These are phyloP conservation scores for Agrostemma githago DNA, from an alignment of 148 eudicot species.

Conservation along the genomic window DNA sequence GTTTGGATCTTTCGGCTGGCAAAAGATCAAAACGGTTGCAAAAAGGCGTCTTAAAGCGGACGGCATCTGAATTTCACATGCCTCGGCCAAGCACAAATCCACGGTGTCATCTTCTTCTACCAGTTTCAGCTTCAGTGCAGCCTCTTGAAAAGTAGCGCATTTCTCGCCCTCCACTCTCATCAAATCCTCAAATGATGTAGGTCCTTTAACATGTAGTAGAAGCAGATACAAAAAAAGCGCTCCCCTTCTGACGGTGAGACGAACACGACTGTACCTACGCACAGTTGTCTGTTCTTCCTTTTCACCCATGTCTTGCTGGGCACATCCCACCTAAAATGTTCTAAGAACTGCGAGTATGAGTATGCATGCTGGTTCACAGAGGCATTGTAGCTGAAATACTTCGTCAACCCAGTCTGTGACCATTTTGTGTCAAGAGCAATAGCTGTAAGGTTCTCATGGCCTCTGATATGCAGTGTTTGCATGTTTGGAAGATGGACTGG, in stretches of 20 bases:
- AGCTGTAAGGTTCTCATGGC: not conserved
- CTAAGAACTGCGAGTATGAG: not conserved
- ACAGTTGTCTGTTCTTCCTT: not conserved
- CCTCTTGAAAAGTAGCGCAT: too few relatives aligned
- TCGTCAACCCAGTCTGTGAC: not conserved
- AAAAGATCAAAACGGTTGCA: too few relatives aligned
- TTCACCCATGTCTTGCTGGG: not conserved
- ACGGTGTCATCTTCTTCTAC: too few relatives aligned
- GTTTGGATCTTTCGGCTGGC: too few relatives aligned
- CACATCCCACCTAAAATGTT: not conserved
- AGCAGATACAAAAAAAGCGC: not conserved
- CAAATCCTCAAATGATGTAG: too few relatives aligned
- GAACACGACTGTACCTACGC: not conserved
- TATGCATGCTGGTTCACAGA: not conserved
- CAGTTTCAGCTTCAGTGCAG: too few relatives aligned
- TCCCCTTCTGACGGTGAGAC: not conserved
- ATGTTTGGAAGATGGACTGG: not conserved
- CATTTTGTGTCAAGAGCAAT: not conserved
- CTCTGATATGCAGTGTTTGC: not conserved
- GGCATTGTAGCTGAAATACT: not conserved
- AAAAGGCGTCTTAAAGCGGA: too few relatives aligned
- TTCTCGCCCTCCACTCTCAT: too few relatives aligned
- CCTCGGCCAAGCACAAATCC: too few relatives aligned
- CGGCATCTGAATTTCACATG: too few relatives aligned
- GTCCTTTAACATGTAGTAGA: not conserved